Base-by-base conservation (phyloP, 2,329 filamentous ascomycete species). In the Diaporthe sp. region DNA sequence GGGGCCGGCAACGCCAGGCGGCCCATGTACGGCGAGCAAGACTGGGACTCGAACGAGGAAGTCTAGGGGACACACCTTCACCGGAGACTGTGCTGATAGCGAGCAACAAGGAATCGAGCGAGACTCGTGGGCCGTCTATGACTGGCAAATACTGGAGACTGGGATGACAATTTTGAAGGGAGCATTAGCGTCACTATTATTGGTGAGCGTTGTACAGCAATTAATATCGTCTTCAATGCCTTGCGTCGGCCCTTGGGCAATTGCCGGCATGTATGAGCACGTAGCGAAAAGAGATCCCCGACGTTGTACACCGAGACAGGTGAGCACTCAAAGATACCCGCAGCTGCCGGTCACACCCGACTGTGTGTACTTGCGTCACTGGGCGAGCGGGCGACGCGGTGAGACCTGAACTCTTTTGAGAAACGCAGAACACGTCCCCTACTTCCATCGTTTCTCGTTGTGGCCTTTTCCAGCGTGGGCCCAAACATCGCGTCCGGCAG, bases 31-130 rank as follows among this genome's bases (percentile, higher is more conserved):
- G 87, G 85, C 55, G 90, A 92, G 79, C 87, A 90, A 82, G 91
- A 92, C 80, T 92, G 91, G 90, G 91, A 92, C 22, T 60, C 57
- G 82, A 91, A 92, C 78, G 91, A 92, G 80, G 90, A 92, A 80
- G 87, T 89, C 25, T 89, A 74, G 72, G 38, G 38, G 60, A 54
- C n/a, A 47, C 30, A 33, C 33, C 28, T n/a, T 22, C 47, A 40
- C 60, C 52, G 40, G 54, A 58, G 22, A 15, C 30, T 76, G 54
- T 60, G 72, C 58, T 58, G 30, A 38, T 52, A 12, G 64, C 6
- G 19, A 25, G 38, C 45, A 60, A 40, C 50, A 71, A 76, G 25
- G 64, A 28, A 52, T n/a, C 30, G 33, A 54, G 64, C 64, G 47
- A 68, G 64, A 54, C 64, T 54, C 33, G 45, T 54, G n/a, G n/a